These are phyloP conservation scores for Skeletonema tropicum DNA, from an alignment of 108 stramenopile genomes.

Conservation along the genomic window DNA sequence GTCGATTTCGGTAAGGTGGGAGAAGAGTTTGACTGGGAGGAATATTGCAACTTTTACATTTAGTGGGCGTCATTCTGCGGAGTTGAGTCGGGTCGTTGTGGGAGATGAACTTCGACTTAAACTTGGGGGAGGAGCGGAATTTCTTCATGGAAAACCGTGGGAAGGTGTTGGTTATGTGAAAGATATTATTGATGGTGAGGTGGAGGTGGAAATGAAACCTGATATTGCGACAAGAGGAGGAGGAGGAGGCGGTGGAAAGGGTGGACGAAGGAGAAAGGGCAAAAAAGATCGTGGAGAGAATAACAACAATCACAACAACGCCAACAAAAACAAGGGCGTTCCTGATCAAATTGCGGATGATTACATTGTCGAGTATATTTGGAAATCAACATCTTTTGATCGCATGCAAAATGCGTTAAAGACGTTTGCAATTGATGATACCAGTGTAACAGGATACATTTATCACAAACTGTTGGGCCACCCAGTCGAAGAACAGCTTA, in stretches of 20 bases:
- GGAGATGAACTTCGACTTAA: slow-evolving; percentile 95
- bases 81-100: slow-evolving; percentile 84
- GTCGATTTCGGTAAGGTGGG: slow-evolving; percentile 90
- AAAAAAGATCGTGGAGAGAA: slow-evolving; percentile 20
- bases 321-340: slow-evolving; percentile 29
- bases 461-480: slow-evolving; percentile 97
- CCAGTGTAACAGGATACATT: slow-evolving; percentile 95
- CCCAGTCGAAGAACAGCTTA: slow-evolving; percentile 93
- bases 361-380: slow-evolving; percentile 95
- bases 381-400: slow-evolving; percentile 96
- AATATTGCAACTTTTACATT: slow-evolving; percentile 87
- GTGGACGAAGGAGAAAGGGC: slow-evolving; percentile 13
- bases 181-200: slow-evolving; percentile 90
- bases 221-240: slow-evolving; percentile 41
- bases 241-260: slow-evolving; percentile 21
- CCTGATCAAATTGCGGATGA: slow-evolving; percentile 90
- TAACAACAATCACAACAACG: slow-evolving; percentile 15
- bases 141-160: slow-evolving; percentile 85
- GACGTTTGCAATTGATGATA: slow-evolving; percentile 97
- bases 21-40: slow-evolving; percentile 87
- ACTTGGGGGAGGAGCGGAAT: slow-evolving; percentile 78
- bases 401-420: slow-evolving; percentile 98
- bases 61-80: slow-evolving; percentile 67
- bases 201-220: slow-evolving; percentile 81
- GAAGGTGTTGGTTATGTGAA: slow-evolving; percentile 93